Percentiles rank a stretch among this genome's conserved stretches.
These are phyloP conservation scores for Limnomonas spitsbergensis DNA, from an alignment of 139 green algal genomes.

Conservation along the genomic window DNA sequence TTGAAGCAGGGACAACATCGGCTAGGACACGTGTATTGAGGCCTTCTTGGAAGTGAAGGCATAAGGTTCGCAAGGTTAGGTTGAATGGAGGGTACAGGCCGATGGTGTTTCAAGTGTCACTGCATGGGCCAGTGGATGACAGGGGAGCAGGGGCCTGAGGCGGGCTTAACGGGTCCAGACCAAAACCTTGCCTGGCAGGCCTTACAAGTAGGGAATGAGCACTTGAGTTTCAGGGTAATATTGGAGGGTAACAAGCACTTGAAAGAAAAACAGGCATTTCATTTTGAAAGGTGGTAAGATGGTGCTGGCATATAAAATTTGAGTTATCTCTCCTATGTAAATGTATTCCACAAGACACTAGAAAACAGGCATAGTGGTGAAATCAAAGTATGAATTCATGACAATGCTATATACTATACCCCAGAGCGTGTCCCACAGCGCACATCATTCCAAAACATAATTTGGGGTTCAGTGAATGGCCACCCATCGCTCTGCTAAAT, in stretches of 20 bases:
- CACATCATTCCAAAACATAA: conserved; percentile 85
- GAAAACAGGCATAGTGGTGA: not conserved
- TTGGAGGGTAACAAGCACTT: too few relatives aligned
- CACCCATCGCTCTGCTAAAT: too few relatives aligned
- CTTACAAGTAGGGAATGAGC: too few relatives aligned
- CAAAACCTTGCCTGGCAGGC: too few relatives aligned
- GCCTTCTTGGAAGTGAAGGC: not conserved
- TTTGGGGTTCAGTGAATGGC: conserved; percentile 91
- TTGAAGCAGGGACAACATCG: not conserved
- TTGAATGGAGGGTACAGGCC: not conserved
- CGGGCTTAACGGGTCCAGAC: too few relatives aligned
- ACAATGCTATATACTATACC: not conserved
- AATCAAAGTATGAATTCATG: not conserved
- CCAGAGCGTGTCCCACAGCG: not conserved
- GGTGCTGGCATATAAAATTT: too few relatives aligned
- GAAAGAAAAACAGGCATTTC: too few relatives aligned
- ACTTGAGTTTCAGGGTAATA: too few relatives aligned
- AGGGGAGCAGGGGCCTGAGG: too few relatives aligned
- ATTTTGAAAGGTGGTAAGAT: too few relatives aligned
- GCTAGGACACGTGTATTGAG: not conserved
- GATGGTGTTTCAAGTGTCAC: not conserved
- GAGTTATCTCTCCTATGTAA: too few relatives aligned
- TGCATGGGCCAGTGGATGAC: not conserved
- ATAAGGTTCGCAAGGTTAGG: not conserved
- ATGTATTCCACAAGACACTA: too few relatives aligned